phyloP scores from a whole-genome alignment of 2,329 filamentous ascomycete species.

The Metarhizium brunneum region DNA sequence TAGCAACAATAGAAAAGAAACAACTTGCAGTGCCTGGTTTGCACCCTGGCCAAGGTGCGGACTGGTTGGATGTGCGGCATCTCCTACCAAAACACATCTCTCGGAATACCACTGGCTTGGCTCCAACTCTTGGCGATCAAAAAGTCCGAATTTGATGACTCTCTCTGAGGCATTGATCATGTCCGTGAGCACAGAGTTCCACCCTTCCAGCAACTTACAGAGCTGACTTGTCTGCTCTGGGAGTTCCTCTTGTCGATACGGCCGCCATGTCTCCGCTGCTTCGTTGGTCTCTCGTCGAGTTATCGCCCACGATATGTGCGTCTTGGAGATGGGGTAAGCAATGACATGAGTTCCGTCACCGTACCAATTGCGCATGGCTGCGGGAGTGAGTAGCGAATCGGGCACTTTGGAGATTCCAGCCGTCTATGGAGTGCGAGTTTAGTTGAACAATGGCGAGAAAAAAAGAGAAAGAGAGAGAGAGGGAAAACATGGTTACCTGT shows the following conservation, averaged over 20 bases:
- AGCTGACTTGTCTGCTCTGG: slow-evolving; percentile 9
- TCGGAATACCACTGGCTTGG: slow-evolving; percentile 13
- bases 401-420: slow-evolving; percentile 13
- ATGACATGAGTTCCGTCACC: slow-evolving; percentile 15
- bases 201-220: slow-evolving; percentile 8
- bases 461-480: too few relatives aligned
- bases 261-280: slow-evolving; percentile 15
- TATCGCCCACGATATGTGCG: slow-evolving; percentile 14
- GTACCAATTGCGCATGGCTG: slow-evolving; percentile 16
- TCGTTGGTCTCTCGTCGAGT: slow-evolving; percentile 13
- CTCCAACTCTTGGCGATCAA: slow-evolving; percentile 15
- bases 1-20: background rate
- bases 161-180: slow-evolving; percentile 13
- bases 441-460: background rate
- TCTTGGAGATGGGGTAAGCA: slow-evolving; percentile 12
- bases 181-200: slow-evolving; percentile 10
- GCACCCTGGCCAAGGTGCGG: slow-evolving; percentile 17
- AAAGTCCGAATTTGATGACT: slow-evolving; percentile 17
- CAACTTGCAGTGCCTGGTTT: slow-evolving; percentile 12
- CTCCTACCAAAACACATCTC: slow-evolving; percentile 14
- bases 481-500: slow-evolving; percentile 2
- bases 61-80: slow-evolving; percentile 16
- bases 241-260: slow-evolving; percentile 11
- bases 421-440: slow-evolving; percentile 6
- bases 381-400: slow-evolving; percentile 3